phyloP scores from a whole-genome alignment of 176 grass and related monocot species.

The Cocos nucifera region DNA sequence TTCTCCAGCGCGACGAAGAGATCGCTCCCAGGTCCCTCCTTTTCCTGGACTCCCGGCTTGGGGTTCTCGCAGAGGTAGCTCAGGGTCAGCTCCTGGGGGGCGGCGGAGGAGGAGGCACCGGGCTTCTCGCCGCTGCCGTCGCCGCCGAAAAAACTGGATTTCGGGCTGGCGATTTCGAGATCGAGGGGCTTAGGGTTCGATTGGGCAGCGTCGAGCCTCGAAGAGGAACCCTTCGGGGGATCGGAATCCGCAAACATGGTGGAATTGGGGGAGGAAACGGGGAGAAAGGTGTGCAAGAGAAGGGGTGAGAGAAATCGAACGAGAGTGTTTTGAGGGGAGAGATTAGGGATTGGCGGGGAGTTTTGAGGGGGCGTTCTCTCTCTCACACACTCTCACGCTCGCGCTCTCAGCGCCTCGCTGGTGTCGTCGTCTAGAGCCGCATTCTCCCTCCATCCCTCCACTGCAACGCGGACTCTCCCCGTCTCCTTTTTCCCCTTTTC shows the following conservation, averaged over 20 bases:
- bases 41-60: conserved; percentile 14
- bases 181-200: conserved; percentile 17
- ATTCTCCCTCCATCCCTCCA: too few relatives aligned
- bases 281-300: not conserved
- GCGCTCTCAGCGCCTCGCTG: too few relatives aligned
- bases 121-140: not conserved
- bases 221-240: conserved; percentile 9
- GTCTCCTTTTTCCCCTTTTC: too few relatives aligned
- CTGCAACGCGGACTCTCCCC: too few relatives aligned
- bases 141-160: conserved; percentile 2
- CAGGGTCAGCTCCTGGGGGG: conserved; percentile 42
- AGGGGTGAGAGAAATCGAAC: not conserved
- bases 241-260: conserved; percentile 16
- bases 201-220: not conserved
- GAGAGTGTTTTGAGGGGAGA: not conserved
- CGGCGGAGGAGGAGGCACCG: conserved; percentile 7
- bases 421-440: too few relatives aligned
- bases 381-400: too few relatives aligned
- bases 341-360: not conserved
- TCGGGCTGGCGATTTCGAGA: conserved; percentile 13
- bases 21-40: conserved; percentile 10
- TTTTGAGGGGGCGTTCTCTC: too few relatives aligned
- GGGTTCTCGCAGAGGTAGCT: conserved; percentile 46
- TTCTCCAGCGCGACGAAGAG: conserved; percentile 8
- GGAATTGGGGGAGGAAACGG: not conserved